Conservation (phyloP, 139 green algal species). For the Limnomonas spitsbergensis region DNA sequence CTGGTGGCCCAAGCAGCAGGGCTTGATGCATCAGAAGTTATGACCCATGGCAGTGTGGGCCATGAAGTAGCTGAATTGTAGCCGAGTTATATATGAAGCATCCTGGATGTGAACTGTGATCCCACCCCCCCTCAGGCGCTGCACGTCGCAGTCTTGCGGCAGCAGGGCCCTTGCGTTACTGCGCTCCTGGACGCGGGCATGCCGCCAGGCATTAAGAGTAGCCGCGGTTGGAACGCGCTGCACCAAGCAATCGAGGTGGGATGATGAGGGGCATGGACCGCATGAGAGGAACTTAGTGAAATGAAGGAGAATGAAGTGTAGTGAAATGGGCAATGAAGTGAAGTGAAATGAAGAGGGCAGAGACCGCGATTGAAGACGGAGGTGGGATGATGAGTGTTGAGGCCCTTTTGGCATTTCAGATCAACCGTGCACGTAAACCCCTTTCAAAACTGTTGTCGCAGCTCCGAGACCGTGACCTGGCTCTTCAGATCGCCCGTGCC, state of each 20-base stretch:
- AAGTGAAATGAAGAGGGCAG: neutral
- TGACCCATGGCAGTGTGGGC: too few relatives aligned
- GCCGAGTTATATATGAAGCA: too few relatives aligned
- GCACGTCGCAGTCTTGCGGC: neutral
- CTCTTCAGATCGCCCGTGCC: neutral
- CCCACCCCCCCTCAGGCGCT: conserved; percentile 10
- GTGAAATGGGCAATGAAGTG: neutral
- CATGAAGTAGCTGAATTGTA: too few relatives aligned
- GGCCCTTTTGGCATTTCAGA: neutral
- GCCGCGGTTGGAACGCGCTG: neutral
- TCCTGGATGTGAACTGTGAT: too few relatives aligned
- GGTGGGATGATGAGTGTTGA: too few relatives aligned
- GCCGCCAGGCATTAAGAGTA: neutral
- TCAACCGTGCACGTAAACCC: neutral
- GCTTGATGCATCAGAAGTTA: too few relatives aligned
- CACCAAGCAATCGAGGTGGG: neutral
- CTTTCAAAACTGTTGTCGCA: neutral
- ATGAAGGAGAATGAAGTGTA: neutral
- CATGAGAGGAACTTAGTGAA: neutral
- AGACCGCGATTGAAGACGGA: too few relatives aligned
- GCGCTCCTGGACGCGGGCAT: neutral
- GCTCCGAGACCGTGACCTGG: neutral
- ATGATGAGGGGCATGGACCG: neutral
- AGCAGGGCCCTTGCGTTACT: neutral
- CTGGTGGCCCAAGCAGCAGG: too few relatives aligned